Evolutionary conservation across 768 basidiomycete genomes (phyloP), one percentile per base, ranked within the genome.

Genomic region (Serpula lacrymans): DNA sequence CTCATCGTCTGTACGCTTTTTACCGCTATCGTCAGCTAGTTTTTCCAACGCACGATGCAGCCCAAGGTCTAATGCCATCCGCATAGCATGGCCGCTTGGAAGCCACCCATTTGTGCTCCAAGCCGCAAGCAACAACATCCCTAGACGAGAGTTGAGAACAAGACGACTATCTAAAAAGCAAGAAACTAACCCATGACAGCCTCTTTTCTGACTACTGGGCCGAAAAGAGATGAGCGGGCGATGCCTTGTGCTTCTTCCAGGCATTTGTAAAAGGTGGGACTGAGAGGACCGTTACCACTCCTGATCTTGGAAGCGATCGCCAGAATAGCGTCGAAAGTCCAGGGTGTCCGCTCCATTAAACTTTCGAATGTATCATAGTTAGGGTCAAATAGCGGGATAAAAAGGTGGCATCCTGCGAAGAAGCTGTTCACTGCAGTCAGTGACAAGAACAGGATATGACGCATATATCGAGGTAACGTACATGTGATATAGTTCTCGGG

Each of bases 101-200:
- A 97, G 73, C 90, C 91, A 97, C 0, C 91, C 92, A 47, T 92
- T 91, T 26, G 91, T 89, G 55, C 84, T 88, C 89, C 91, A 95
- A 5, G 92, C 90, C 21, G 91, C 88, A 33, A 96, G 71, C 22
- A 97, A 71, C 9, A 95, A 67, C 90, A 93, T 95, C 7, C 89
- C 91, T 90, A 55, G 34, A 42, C 23, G 32, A 31, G 12, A 24
- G 29, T 34, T 41, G 14, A 39, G 18, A 11, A 11, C 6, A 16
- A 34, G 34, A 42, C 11, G 17, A 52, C 30, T 39, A n/a, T 23
- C 30, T 9, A 27, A 42, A 7, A 28, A 45, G 40, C 8, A 45
- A 51, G 38, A 22, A 34, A 57, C 69, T 52, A 51, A 84, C 88
- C 89, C 76, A 90, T 88, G 24, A 94, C 91, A 26, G 90, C 94